Evolutionary conservation across 1,284 basidiomycete genomes (phyloP).

Genomic region (Sanghuangporus sanghuang): DNA sequence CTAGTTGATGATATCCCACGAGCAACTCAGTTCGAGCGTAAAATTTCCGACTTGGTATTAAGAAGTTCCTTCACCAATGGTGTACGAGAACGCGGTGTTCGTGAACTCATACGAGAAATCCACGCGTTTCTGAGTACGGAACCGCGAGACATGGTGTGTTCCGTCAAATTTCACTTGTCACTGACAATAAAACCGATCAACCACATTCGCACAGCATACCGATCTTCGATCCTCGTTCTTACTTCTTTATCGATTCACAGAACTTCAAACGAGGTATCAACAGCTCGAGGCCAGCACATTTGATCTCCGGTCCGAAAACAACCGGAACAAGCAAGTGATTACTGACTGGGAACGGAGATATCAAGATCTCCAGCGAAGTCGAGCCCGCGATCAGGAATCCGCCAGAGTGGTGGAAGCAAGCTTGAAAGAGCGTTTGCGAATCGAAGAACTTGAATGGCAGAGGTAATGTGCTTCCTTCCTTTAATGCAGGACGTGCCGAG

Average conservation of each 20-base stretch:
- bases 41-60: slow-evolving; percentile 11
- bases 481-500: not conserved
- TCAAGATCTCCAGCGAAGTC: slow-evolving; percentile 14
- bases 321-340: slow-evolving; percentile 6
- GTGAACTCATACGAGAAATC: slow-evolving; percentile 14
- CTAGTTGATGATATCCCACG: slow-evolving; percentile 7
- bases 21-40: slow-evolving; percentile 4
- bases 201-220: not conserved
- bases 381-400: slow-evolving; percentile 7
- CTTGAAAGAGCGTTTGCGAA: slow-evolving; percentile 11
- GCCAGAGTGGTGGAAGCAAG: slow-evolving; percentile 8
- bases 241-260: slow-evolving; percentile 14
- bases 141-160: slow-evolving; percentile 10
- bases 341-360: slow-evolving; percentile 10
- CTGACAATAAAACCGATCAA: not conserved
- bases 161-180: not conserved
- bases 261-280: slow-evolving; percentile 6
- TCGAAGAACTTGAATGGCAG: slow-evolving; percentile 16
- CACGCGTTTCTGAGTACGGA: slow-evolving; percentile 9
- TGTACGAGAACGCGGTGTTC: slow-evolving; percentile 4
- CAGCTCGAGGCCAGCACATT: slow-evolving; percentile 7
- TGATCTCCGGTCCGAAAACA: slow-evolving; percentile 5
- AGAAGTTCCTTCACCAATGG: slow-evolving; percentile 5
- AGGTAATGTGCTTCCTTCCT: not conserved
- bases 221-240: slow-evolving; percentile 13